These are phyloP conservation scores for Capsella bursapastoris DNA, from an alignment of 345 rosid genomes.

Conservation along the genomic window DNA sequence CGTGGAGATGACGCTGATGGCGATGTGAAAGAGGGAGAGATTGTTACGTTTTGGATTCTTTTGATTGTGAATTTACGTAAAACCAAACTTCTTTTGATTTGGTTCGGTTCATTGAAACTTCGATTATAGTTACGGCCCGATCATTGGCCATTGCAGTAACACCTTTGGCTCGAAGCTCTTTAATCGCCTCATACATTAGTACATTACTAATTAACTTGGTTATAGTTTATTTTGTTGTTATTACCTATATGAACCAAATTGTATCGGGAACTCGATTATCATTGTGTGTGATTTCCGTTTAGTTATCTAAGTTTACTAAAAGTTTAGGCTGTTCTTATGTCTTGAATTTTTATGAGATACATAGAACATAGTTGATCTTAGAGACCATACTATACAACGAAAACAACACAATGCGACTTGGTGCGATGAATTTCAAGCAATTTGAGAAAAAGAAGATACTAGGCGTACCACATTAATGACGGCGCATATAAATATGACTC, in stretches of 20 bases:
- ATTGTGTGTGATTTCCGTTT: background rate
- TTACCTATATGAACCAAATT: background rate
- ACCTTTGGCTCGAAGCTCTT: too few species aligned
- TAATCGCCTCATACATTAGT: background rate
- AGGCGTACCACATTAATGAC: background rate
- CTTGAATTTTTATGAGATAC: background rate
- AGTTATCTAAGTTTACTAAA: background rate
- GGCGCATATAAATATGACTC: background rate
- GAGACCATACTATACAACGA: background rate
- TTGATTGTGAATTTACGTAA: background rate
- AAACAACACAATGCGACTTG: background rate
- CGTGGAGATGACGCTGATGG: background rate
- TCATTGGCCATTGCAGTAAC: background rate
- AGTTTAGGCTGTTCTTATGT: background rate
- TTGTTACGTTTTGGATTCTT: background rate
- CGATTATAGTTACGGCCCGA: too few species aligned
- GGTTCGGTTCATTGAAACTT: background rate
- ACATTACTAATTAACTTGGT: background rate
- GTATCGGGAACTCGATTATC: slow-evolving; percentile 3
- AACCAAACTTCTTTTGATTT: background rate
- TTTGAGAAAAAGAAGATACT: background rate
- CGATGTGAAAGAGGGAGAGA: background rate
- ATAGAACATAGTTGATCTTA: background rate
- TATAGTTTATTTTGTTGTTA: background rate
- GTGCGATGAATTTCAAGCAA: background rate